Percentiles rank a stretch among this genome's conserved stretches.
These are phyloP conservation scores for Verticillium nonalfalfae DNA, from an alignment of 2,329 filamentous ascomycete species.

Conservation along the genomic window DNA sequence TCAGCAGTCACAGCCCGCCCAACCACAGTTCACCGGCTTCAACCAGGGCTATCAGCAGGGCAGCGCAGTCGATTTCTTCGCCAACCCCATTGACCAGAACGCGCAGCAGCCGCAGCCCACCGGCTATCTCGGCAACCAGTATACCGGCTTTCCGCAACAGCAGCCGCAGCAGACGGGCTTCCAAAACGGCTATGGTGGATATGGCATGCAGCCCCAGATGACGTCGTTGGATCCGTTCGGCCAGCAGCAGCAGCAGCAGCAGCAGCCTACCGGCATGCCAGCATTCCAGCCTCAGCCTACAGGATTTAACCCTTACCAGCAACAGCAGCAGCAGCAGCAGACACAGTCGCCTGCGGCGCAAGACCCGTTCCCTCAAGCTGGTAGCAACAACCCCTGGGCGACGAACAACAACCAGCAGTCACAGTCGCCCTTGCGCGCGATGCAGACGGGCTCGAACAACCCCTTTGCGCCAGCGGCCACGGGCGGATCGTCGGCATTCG, in stretches of 20 bases:
- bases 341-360: conserved; percentile 36
- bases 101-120: conserved; percentile 75
- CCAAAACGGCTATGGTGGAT: conserved; percentile 65
- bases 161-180: conserved; percentile 38
- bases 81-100: conserved; percentile 80
- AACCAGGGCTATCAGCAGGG: conserved; percentile 99
- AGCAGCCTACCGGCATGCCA: conserved; percentile 23
- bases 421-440: conserved; percentile 64
- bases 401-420: conserved; percentile 47
- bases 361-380: conserved; percentile 63
- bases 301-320: conserved; percentile 45
- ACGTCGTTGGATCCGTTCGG: conserved; percentile 63
- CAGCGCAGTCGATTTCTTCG: conserved; percentile 92
- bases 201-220: conserved; percentile 58
- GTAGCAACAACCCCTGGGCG: conserved; percentile 94
- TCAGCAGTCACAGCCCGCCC: conserved; percentile 32
- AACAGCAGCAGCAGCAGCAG: conserved; percentile 33
- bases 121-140: conserved; percentile 56
- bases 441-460: conserved; percentile 94
- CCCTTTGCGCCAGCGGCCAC: conserved; percentile 62
- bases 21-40: conserved; percentile 78
- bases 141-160: conserved; percentile 44
- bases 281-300: conserved; percentile 33
- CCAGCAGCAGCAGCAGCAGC: conserved; percentile 41
- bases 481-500: conserved; percentile 44